Evolutionary conservation across 371 early-diverging fungal species (phyloP).

Genomic region (Mucor lusitanicus): DNA sequence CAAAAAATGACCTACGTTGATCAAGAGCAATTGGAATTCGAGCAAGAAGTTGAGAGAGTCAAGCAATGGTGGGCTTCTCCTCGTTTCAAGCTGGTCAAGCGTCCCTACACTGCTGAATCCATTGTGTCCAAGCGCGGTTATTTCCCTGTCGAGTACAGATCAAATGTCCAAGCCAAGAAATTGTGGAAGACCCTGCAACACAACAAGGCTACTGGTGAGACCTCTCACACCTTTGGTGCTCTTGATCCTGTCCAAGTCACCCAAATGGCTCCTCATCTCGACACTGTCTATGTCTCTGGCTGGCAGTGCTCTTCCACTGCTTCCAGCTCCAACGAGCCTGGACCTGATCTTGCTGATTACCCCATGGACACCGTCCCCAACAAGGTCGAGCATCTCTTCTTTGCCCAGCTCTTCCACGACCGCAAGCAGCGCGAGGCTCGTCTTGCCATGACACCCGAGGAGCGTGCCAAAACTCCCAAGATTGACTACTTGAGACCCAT

Average conservation of each 20-base stretch:
- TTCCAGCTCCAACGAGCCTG: slow-evolving; percentile 96
- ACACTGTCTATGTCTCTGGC: slow-evolving; percentile 97
- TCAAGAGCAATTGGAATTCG: slow-evolving; percentile 72
- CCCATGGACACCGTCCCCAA: slow-evolving; percentile 99
- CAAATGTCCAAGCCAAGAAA: slow-evolving; percentile 91
- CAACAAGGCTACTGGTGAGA: slow-evolving; percentile 77
- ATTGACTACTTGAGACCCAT: slow-evolving; percentile 95
- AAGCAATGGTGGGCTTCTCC: slow-evolving; percentile 88
- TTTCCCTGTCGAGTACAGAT: slow-evolving; percentile 74
- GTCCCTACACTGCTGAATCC: slow-evolving; percentile 92
- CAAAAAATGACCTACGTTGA: slow-evolving; percentile 27
- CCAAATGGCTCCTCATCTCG: slow-evolving; percentile 97
- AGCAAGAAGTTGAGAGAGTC: slow-evolving; percentile 78
- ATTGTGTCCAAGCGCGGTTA: slow-evolving; percentile 92
- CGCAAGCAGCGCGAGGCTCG: slow-evolving; percentile 94
- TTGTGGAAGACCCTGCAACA: slow-evolving; percentile 82
- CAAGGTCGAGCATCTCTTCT: slow-evolving; percentile 98
- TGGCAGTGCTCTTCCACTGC: slow-evolving; percentile 99
- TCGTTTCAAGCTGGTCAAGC: slow-evolving; percentile 83
- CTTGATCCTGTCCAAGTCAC: slow-evolving; percentile 94
- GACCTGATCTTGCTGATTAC: slow-evolving; percentile 98
- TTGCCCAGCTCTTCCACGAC: slow-evolving; percentile 98
- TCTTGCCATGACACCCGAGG: slow-evolving; percentile 63
- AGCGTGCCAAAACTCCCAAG: slow-evolving; percentile 74
- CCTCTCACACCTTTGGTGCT: slow-evolving; percentile 94